Percentiles rank a stretch among this genome's conserved stretches.
Evolutionary conservation across 2,329 filamentous ascomycete genomes (phyloP).

Genomic region (Chaetoscypha palmicola): DNA sequence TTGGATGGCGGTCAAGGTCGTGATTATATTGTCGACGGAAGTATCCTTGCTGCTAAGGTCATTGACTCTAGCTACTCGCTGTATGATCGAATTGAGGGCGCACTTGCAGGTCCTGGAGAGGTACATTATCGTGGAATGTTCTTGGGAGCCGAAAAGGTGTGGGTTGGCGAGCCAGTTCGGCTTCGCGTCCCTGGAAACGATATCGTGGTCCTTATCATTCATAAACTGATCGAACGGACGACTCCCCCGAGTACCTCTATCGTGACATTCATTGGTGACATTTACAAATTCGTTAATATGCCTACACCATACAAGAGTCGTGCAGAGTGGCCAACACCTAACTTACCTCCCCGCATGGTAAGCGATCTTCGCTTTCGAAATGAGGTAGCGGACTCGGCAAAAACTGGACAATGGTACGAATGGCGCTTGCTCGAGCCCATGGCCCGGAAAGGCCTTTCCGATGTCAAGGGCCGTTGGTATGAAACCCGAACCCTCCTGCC

Average conservation of each 20-base stretch:
- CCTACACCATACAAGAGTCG: conserved; percentile 31
- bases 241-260: conserved; percentile 24
- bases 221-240: conserved; percentile 31
- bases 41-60: conserved; percentile 48
- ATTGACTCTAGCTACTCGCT: conserved; percentile 49
- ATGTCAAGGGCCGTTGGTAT: conserved; percentile 55
- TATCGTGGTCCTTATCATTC: conserved; percentile 40
- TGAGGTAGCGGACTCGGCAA: conserved; percentile 38
- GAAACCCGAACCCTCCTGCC: conserved; percentile 45
- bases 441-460: conserved; percentile 33
- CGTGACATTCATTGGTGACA: conserved; percentile 42
- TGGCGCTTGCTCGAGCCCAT: conserved; percentile 28
- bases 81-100: conserved; percentile 39
- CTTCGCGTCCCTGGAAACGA: conserved; percentile 34
- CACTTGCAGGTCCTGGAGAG: conserved; percentile 33
- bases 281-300: conserved; percentile 42
- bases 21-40: conserved; percentile 48
- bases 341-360: conserved; percentile 41
- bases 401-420: conserved; percentile 25
- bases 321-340: conserved; percentile 33
- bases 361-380: conserved; percentile 36
- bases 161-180: conserved; percentile 51
- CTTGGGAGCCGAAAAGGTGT: conserved; percentile 52
- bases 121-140: conserved; percentile 46
- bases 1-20: conserved; percentile 36